Evolutionary conservation across 345 rosid species (phyloP).

Genomic region (Sisymbrium altissimum): DNA sequence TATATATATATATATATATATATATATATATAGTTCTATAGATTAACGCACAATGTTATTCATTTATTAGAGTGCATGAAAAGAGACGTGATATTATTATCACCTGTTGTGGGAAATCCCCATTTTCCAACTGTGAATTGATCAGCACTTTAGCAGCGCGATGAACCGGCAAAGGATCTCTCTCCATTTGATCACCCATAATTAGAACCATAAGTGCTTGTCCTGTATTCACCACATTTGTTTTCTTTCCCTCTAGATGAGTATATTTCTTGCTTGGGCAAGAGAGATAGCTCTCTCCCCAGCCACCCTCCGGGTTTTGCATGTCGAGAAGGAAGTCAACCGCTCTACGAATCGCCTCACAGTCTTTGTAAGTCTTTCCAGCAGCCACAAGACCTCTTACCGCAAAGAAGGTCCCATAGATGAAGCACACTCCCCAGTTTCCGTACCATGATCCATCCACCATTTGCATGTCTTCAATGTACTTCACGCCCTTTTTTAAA

Average conservation of each 20-base stretch:
- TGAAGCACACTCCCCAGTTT: slow-evolving; percentile 75
- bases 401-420: slow-evolving; percentile 55
- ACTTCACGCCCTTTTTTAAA: slow-evolving; percentile 42
- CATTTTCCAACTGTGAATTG: slow-evolving; percentile 14
- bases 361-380: slow-evolving; percentile 37
- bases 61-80: too few relatives aligned
- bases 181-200: slow-evolving; percentile 24
- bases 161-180: slow-evolving; percentile 20
- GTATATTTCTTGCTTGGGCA: slow-evolving; percentile 42
- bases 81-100: too few relatives aligned
- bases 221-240: slow-evolving; percentile 15
- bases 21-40: too few relatives aligned
- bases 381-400: slow-evolving; percentile 48
- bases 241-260: slow-evolving; percentile 1
- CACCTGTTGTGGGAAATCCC: slow-evolving; percentile 24
- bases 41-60: too few relatives aligned
- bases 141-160: slow-evolving; percentile 14
- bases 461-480: slow-evolving; percentile 43
- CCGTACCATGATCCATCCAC: slow-evolving; percentile 71
- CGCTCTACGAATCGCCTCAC: slow-evolving; percentile 42
- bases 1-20: too few relatives aligned
- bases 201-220: slow-evolving; percentile 11
- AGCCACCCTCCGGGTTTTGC: slow-evolving; percentile 54
- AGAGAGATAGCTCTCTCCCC: slow-evolving; percentile 71
- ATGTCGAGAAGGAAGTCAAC: slow-evolving; percentile 47